Evolutionary conservation across 2,329 filamentous ascomycete genomes (phyloP).

Genomic region (Claviceps sp.): DNA sequence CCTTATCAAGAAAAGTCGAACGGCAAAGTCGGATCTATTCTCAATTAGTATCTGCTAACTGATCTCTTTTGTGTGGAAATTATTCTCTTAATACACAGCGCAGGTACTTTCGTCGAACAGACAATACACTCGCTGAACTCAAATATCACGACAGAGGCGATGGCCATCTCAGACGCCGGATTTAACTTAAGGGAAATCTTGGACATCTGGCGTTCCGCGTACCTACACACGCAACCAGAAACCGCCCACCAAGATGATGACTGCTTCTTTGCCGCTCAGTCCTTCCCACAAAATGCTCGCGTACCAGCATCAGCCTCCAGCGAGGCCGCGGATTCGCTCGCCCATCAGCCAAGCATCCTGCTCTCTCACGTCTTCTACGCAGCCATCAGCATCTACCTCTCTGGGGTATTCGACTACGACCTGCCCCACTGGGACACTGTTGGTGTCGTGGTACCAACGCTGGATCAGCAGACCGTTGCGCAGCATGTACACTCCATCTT

Average conservation of each 20-base stretch:
- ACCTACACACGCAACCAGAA: not conserved
- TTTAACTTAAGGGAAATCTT: conserved; percentile 5
- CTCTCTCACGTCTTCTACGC: conserved; percentile 16
- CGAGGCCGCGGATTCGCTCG: not conserved
- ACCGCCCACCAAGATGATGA: not conserved
- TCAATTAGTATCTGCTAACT: not conserved
- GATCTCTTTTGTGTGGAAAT: not conserved
- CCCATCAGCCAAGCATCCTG: conserved; percentile 7
- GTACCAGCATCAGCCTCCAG: not conserved
- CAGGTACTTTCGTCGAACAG: not conserved
- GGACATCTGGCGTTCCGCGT: conserved; percentile 7
- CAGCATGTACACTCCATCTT: conserved; percentile 13
- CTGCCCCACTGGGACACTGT: conserved; percentile 15
- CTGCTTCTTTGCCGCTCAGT: not conserved
- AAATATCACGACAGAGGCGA: not conserved
- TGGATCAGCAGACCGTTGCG: not conserved
- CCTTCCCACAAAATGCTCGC: not conserved
- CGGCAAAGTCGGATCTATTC: not conserved
- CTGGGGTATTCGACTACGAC: conserved; percentile 23
- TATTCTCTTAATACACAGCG: not conserved
- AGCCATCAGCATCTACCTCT: conserved; percentile 23
- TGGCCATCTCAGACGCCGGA: conserved; percentile 4
- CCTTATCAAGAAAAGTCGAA: no score
- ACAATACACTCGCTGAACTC: not conserved
- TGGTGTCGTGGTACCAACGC: not conserved